Percentiles rank a stretch among this genome's conserved stretches.
phyloP scores from a whole-genome alignment of 2,329 filamentous ascomycete species.

The Cercospora sojina region DNA sequence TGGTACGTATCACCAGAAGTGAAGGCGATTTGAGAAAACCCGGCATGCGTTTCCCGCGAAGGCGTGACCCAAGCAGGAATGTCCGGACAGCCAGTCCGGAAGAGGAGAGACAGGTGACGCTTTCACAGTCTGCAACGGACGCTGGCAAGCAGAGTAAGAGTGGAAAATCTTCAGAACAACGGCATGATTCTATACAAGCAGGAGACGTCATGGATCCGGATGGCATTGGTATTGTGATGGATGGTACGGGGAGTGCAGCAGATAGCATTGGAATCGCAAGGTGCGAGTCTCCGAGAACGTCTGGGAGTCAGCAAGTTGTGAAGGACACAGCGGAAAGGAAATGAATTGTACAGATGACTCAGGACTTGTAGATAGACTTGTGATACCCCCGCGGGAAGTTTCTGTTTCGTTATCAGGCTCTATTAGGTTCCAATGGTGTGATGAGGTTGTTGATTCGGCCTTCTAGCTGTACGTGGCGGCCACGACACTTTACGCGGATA shows the following conservation, averaged over 20 bases:
- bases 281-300: not conserved
- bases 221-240: not conserved
- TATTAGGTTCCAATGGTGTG: not conserved
- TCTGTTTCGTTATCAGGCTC: not conserved
- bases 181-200: not conserved
- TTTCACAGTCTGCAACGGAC: not conserved
- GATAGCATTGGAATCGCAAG: not conserved
- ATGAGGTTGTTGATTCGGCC: not conserved
- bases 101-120: not conserved
- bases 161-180: not conserved
- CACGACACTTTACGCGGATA: too few relatives aligned
- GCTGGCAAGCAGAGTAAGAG: not conserved
- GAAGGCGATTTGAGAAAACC: conserved; percentile 3
- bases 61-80: not conserved
- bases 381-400: not conserved
- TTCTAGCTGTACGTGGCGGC: not conserved
- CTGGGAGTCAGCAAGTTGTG: not conserved
- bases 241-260: not conserved
- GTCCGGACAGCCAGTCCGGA: not conserved
- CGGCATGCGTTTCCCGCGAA: not conserved
- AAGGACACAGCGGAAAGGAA: not conserved
- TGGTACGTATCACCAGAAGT: not conserved
- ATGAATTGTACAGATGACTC: not conserved
- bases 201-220: not conserved
- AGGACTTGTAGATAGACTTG: not conserved